Conservation (phyloP, 176 grass and related monocot genomes). For the Eleusine indica region DNA sequence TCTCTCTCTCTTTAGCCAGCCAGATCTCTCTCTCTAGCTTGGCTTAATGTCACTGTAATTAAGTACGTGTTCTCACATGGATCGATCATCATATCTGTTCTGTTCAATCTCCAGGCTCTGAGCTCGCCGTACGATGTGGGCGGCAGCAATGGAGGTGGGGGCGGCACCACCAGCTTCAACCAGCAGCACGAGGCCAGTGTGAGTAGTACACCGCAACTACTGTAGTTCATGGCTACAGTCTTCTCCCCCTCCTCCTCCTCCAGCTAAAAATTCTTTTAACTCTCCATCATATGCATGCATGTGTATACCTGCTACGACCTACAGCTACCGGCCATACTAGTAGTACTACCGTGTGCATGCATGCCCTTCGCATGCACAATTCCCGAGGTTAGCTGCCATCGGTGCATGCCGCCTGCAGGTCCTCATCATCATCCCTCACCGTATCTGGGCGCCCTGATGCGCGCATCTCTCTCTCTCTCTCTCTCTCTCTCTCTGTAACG, state of each 20-base stretch:
- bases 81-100: not conserved
- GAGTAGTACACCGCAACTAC: conserved; percentile 13
- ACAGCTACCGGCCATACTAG: too few species aligned
- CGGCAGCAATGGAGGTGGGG: conserved; percentile 41
- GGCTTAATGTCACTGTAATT: not conserved
- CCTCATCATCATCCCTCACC: conserved; percentile 44
- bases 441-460: conserved; percentile 46
- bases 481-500: not conserved
- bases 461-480: not conserved
- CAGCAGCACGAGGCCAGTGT: conserved; percentile 31
- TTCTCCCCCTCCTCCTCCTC: not conserved
- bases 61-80: not conserved
- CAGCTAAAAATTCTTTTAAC: not conserved
- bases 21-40: not conserved
- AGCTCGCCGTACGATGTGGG: conserved; percentile 76
- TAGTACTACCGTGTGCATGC: not conserved
- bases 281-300: too few species aligned
- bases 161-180: conserved; percentile 29
- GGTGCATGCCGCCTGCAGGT: conserved; percentile 33
- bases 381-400: conserved; percentile 44
- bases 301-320: too few species aligned
- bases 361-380: conserved; percentile 32
- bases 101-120: conserved; percentile 64
- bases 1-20: not conserved
- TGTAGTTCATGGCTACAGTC: conserved; percentile 14